phyloP scores from a whole-genome alignment of 371 early-diverging fungal genomes.

The Haplosporangium sp. region DNA sequence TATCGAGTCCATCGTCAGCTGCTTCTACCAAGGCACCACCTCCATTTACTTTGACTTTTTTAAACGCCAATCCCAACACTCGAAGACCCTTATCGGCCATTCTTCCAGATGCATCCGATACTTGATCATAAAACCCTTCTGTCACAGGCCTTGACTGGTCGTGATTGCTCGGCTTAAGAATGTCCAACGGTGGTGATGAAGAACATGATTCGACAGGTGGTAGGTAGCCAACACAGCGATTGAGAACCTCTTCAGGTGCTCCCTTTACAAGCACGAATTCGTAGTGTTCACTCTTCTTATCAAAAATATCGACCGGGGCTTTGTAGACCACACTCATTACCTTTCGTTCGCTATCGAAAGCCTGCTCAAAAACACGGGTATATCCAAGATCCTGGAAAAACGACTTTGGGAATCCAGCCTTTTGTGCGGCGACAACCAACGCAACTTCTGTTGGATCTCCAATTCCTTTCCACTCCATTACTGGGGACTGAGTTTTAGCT shows the following conservation, averaged over 20 bases:
- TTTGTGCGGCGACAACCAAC: constrained; percentile 81
- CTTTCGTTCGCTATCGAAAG: constrained; percentile 90
- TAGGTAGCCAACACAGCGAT: constrained; percentile 73
- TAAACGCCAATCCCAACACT: constrained; percentile 79
- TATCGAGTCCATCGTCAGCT: constrained; percentile 58
- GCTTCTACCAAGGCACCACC: constrained; percentile 52
- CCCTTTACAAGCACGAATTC: constrained; percentile 84
- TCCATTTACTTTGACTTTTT: constrained; percentile 56
- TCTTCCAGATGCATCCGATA: constrained; percentile 75
- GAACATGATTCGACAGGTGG: constrained; percentile 27
- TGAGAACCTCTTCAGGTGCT: constrained; percentile 89
- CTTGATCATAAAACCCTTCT: constrained; percentile 71
- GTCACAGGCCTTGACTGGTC: constrained; percentile 60
- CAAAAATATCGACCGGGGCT: constrained; percentile 13
- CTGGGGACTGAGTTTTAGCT: neutral
- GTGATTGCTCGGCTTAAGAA: constrained; percentile 30
- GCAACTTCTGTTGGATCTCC: constrained; percentile 75
- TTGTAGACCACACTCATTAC: constrained; percentile 86
- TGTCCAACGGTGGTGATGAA: constrained; percentile 24
- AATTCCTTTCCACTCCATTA: constrained; percentile 61
- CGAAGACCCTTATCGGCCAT: constrained; percentile 91
- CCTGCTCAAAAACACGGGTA: constrained; percentile 59
- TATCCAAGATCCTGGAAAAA: constrained; percentile 58
- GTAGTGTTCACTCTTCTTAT: constrained; percentile 22
- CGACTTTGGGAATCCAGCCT: constrained; percentile 76